A percentile compares a stretch with the other conserved stretches of the same genome.
Conservation (phyloP, 805 yeast species). For the Scheffersomyces ergatensis region DNA sequence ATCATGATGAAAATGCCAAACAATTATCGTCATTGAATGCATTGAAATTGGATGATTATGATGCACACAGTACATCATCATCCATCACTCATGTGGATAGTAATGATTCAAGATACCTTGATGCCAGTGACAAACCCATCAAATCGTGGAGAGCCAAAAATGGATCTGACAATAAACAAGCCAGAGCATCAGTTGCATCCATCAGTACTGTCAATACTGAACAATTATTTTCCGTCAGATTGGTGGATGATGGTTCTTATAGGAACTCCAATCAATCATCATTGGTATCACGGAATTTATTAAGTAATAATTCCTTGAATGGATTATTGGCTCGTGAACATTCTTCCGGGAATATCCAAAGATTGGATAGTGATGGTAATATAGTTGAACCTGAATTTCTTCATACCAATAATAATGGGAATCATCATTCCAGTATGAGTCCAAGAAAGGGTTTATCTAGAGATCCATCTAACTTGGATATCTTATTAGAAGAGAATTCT, state of each 20-base stretch:
- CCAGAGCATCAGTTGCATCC: constrained; percentile 68
- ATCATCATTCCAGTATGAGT: neutral
- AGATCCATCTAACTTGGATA: constrained; percentile 19
- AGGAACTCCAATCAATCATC: constrained; percentile 30
- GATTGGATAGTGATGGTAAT: constrained; percentile 46
- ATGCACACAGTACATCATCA: constrained; percentile 27
- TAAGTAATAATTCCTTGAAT: constrained; percentile 23
- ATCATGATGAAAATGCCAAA: constrained; percentile 28
- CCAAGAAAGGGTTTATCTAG: neutral
- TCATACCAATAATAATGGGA: constrained; percentile 1
- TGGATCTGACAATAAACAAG: constrained; percentile 25
- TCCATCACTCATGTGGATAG: constrained; percentile 54
- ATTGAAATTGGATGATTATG: constrained; percentile 46
- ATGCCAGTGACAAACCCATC: constrained; percentile 32
- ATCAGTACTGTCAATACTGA: constrained; percentile 83
- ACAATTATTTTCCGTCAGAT: constrained; percentile 73
- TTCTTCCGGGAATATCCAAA: constrained; percentile 38
- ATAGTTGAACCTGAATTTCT: constrained; percentile 21
- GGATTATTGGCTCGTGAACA: constrained; percentile 23
- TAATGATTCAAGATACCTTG: constrained; percentile 24
- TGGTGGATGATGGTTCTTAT: constrained; percentile 56
- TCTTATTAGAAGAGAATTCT: constrained; percentile 28
- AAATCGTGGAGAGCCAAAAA: constrained; percentile 45
- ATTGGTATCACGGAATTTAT: constrained; percentile 16
- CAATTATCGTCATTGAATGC: constrained; percentile 48